A percentile compares a stretch with the other conserved stretches of the same genome.
Conservation (phyloP, 73 alveolate species). For the Effrenium voratum region DNA sequence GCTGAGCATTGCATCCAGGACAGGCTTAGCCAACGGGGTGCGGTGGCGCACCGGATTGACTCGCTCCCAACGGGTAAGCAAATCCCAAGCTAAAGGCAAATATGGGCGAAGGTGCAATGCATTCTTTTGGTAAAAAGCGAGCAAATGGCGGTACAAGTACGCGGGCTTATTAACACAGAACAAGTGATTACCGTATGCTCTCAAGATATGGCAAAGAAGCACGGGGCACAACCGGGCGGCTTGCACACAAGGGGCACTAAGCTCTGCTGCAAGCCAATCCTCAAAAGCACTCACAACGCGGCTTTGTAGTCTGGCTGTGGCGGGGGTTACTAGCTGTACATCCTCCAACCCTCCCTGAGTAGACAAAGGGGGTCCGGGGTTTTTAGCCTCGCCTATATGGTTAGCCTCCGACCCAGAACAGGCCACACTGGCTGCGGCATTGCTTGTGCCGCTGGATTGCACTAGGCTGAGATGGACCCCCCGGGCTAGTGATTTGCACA, state of each 20-base stretch:
- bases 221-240: neutral
- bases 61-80: neutral
- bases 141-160: neutral
- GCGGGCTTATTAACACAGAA: neutral
- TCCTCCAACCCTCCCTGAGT: neutral
- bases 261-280: neutral
- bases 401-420: neutral
- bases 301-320: neutral
- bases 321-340: too few species aligned
- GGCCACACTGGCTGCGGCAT: neutral
- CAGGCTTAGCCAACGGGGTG: neutral
- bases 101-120: neutral
- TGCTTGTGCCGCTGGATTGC: neutral
- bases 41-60: neutral
- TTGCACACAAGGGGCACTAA: neutral
- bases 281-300: neutral
- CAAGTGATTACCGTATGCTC: neutral
- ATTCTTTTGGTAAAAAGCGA: neutral
- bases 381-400: neutral
- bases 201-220: neutral
- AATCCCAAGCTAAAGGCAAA: neutral
- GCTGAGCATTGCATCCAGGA: neutral
- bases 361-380: neutral
- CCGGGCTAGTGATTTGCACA: neutral
- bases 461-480: neutral